Evolutionary conservation across 2,329 filamentous ascomycete genomes (phyloP), one percentile per base, ranked within the genome.

Genomic region (Penicillium crustosum): DNA sequence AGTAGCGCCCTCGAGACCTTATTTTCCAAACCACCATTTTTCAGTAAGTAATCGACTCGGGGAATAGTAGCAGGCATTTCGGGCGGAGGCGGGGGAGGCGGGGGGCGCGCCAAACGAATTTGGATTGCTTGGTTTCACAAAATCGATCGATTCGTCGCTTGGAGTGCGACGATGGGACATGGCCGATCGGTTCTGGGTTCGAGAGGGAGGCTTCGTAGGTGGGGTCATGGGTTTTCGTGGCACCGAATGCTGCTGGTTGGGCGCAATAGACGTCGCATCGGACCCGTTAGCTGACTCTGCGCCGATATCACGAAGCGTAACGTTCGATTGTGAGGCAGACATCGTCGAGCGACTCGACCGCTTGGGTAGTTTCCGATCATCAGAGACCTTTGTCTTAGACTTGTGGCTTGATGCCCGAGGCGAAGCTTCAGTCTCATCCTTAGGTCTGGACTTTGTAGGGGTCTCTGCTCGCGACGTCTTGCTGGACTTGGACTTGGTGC

Each of bases 11-110:
- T 90, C 0, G 92, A 86, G 0, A 94, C 83, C 0, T 86, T 80
- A 44, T 89, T 83, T 23, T 86, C 75, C 19, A 97, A 78, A 0
- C 93, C 93, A 39, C 93, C 93, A 73, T 97, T 89, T 67, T 94
- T 91, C 54, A 97, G 82, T 19, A 97, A 81, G 71, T 97, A 97
- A 72, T 97, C 93, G 19, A 97, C 92, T 60, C 90, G 85, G 0
- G 93, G 93, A 13, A 87, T 83, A 41, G 91, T 86, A 43, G 88
- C 81, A 36, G 84, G 81, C 41, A 82, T 70, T 58, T 86, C 83
- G 9, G 91, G 84, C 0, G 89, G 87, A 1, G 91, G 89, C 2
- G 89, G 92, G 0, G 92, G 91, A 0, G 90, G 91, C 1, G 91
- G 86, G 38, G 38, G 83, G 81, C 8, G 72, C 70, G 3, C 72